Base-by-base conservation (phyloP, 495 filamentous ascomycete species). In the Tirmania nivea region DNA sequence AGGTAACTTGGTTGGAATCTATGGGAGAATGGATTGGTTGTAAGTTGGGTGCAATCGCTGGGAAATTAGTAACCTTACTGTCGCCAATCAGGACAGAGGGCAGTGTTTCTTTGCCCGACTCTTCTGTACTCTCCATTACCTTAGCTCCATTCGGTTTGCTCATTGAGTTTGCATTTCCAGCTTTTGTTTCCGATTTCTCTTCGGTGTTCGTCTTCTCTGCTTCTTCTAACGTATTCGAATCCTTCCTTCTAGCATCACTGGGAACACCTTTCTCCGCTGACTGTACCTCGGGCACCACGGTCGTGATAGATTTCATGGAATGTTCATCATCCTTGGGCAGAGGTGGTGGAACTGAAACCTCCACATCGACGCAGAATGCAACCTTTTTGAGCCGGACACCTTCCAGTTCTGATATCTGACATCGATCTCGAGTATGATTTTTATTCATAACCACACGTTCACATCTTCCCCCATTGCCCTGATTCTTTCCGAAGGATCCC, bases 361-460 rank as follows among this genome's bases (percentile, higher is more conserved):
- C 90, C 11, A 97, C 90, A 65, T 97, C 90, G 4, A 97, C 90
- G 58, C 83, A 93, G 60, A 97, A 97, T 1, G 87, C 83, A 1
- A 97, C 90, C 35, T 84, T 74, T 19, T 86, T 75, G 35, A 97
- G 67, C 57, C 90, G 93, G 16, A 75, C 75, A 56, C 81, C 79
- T 55, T 89, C 78, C 19, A 97, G 67, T 56, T 90, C 86, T 31
- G 77, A 71, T 25, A 96, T 77, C 14, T 75, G 73, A 63, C 86
- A 90, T 42, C 90, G 69, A 60, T 92, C 80, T 34, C 90, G 74
- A 57, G 78, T 73, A 19, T 68, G 75, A 61, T 97, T 86, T 39
- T 93, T 71, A 62, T 97, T 97, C 71, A 96, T 72, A 17, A 94
- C 77, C 54, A 73, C 76, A 45, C 90, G 73, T 57, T 84, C 78